A percentile compares a stretch with the other conserved stretches of the same genome.
phyloP scores from a whole-genome alignment of 345 rosid genomes.

The Ceriops tagal region DNA sequence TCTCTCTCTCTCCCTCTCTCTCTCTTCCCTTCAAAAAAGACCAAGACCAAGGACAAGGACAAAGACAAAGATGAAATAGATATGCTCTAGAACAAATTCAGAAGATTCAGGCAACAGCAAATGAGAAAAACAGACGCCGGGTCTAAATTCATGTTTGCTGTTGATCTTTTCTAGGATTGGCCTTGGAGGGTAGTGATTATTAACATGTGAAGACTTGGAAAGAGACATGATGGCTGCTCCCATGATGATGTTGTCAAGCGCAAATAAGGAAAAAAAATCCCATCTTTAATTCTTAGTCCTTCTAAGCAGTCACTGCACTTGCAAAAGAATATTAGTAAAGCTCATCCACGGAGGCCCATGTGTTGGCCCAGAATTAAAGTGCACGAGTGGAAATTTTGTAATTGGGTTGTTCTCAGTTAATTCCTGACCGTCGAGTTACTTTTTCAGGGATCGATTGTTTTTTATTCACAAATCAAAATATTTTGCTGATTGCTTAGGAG shows the following conservation, averaged over 20 bases:
- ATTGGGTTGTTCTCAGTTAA: conserved; percentile 8
- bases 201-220: conserved; percentile 9
- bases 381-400: not conserved
- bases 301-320: not conserved
- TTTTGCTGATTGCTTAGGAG: conserved; percentile 3
- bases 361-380: not conserved
- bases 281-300: not conserved
- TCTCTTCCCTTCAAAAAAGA: too few relatives aligned
- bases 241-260: conserved; percentile 21
- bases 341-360: conserved; percentile 3
- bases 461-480: not conserved
- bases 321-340: not conserved
- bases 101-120: not conserved
- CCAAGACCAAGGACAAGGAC: too few relatives aligned
- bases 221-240: conserved; percentile 17
- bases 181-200: conserved; percentile 11
- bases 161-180: not conserved
- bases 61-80: too few relatives aligned
- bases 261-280: not conserved
- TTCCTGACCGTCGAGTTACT: not conserved
- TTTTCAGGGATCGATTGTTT: not conserved
- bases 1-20: not conserved
- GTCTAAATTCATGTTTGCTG: not conserved
- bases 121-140: not conserved
- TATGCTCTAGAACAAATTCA: too few relatives aligned